Evolutionary conservation across 2,329 filamentous ascomycete species (phyloP).

Genomic region (Penicillium digitatum): DNA sequence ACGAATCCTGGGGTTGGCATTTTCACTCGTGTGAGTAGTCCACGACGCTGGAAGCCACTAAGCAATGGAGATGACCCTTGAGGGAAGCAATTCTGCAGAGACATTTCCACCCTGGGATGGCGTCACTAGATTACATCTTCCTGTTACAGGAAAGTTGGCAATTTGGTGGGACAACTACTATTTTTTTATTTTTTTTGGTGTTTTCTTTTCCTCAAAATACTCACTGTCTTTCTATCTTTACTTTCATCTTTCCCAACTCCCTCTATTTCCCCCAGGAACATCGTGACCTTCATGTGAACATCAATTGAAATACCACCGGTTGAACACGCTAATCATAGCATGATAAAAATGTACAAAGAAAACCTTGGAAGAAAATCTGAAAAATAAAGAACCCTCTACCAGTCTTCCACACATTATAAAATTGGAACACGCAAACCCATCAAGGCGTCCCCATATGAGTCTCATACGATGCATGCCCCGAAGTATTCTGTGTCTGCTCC

Average conservation of each 20-base stretch:
- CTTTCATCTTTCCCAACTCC: too few relatives aligned
- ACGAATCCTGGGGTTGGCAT: slow-evolving; percentile 53
- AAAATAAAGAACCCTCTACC: not conserved
- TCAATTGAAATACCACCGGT: not conserved
- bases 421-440: not conserved
- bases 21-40: slow-evolving; percentile 54
- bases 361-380: not conserved
- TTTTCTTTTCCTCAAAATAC: too few relatives aligned
- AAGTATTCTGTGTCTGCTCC: slow-evolving; percentile 25
- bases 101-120: slow-evolving; percentile 52
- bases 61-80: slow-evolving; percentile 53
- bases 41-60: slow-evolving; percentile 52
- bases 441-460: slow-evolving; percentile 8
- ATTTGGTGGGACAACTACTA: slow-evolving; percentile 37
- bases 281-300: not conserved
- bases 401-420: not conserved
- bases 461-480: not conserved
- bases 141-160: slow-evolving; percentile 37
- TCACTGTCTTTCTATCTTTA: too few relatives aligned
- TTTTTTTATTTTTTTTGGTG: slow-evolving; percentile 25
- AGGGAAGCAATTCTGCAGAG: slow-evolving; percentile 60
- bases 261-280: too few relatives aligned
- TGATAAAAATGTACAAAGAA: not conserved
- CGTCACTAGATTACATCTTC: slow-evolving; percentile 52
- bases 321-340: not conserved